Base-by-base conservation (phyloP, 768 basidiomycete species). In the Tulasnella sp. region DNA sequence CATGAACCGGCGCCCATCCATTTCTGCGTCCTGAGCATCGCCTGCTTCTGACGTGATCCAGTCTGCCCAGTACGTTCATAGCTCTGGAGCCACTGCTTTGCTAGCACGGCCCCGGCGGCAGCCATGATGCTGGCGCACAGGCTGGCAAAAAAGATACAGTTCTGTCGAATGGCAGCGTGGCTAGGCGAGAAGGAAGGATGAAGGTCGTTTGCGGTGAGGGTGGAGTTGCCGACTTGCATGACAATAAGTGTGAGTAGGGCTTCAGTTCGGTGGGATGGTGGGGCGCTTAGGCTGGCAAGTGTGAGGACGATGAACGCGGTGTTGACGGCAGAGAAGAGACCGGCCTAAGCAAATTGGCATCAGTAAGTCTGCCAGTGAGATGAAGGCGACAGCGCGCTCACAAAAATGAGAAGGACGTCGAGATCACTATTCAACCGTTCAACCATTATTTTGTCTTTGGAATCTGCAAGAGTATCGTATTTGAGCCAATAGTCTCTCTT, bases 241-340 rank as follows among this genome's bases (percentile, higher is more conserved):
- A 55, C 42, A 3, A 55, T 26, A n/a, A 55, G 53, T 10, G n/a
- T 26, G 24, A 55, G 38, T 1, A 55, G 53, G 5, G 15, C 38
- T 7, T 55, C 41, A 1, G 53, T 55, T 41, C 9, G 29, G 17
- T 7, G n/a, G 13, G 38, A 7, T 34, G 53, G 53, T 9, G 29
- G 29, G 17, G 53, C 29, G 17, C 5, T 24, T 1, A 55, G 53
- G 38, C 26, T 42, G 13, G 17, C 15, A n/a, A 41, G 29, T 11
- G 53, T 41, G 4, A 41, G n/a, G 11, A 30, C 42, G 21, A 55
- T 55, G 42, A 55, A 55, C 4, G 53, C 53, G 15, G 53, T 55
- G 23, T 55, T 55, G 38, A 55, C 38, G 23, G 53, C 53, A 23
- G 53, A 55, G 27, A 55, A 55, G 32, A 55, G 38, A 9, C 29